Evolutionary conservation across 1,284 basidiomycete genomes (phyloP).

Genomic region (Lentinula novae-zelandiae): DNA sequence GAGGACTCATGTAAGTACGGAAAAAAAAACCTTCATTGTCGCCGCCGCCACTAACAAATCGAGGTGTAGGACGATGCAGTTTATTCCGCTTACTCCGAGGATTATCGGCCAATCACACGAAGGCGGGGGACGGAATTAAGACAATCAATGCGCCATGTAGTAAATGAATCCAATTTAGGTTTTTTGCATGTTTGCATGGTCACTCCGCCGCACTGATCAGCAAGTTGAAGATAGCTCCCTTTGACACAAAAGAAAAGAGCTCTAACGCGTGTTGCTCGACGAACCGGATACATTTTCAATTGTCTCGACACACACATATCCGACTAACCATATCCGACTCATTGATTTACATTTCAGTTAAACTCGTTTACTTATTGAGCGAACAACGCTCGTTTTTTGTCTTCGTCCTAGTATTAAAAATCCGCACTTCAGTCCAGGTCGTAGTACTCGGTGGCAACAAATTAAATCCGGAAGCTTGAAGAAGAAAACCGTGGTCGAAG

Average conservation of each 20-base stretch:
- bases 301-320: not conserved
- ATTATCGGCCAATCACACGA: not conserved
- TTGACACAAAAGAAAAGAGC: not conserved
- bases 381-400: not conserved
- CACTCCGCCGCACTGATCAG: too few species aligned
- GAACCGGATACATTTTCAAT: too few species aligned
- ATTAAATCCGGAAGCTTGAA: not conserved
- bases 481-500: not conserved
- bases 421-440: not conserved
- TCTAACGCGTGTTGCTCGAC: not conserved
- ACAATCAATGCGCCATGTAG: not conserved
- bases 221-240: too few species aligned
- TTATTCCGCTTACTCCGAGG: not conserved
- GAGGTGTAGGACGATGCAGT: not conserved
- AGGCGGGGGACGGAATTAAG: not conserved
- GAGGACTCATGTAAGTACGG: not conserved
- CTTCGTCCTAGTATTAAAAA: not conserved
- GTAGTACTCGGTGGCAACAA: not conserved
- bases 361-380: not conserved
- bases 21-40: not conserved
- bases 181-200: too few species aligned
- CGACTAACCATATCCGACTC: not conserved
- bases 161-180: too few species aligned
- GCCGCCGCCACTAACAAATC: constrained; percentile 1
- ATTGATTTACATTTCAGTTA: not conserved